phyloP scores from a whole-genome alignment of 495 filamentous ascomycete species.

The Penicillium crystallinum region DNA sequence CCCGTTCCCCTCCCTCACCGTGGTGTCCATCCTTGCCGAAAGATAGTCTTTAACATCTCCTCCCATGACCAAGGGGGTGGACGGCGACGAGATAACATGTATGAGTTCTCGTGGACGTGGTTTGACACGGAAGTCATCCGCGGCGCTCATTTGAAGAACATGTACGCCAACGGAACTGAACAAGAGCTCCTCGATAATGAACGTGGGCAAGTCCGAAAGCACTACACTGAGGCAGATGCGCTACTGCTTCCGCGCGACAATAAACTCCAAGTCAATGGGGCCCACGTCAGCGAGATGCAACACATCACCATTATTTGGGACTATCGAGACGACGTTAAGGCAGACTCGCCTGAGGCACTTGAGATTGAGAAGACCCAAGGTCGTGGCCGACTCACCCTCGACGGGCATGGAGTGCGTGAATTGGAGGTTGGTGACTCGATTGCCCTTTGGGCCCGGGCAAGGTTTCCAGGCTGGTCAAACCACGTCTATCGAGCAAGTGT shows the following conservation, averaged over 20 bases:
- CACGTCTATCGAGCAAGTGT: slow-evolving; percentile 51
- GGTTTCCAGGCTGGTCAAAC: slow-evolving; percentile 61
- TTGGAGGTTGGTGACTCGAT: slow-evolving; percentile 60
- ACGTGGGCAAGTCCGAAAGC: slow-evolving; percentile 13
- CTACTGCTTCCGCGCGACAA: slow-evolving; percentile 34
- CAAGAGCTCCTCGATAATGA: slow-evolving; percentile 15
- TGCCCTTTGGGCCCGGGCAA: slow-evolving; percentile 58
- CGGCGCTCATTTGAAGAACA: slow-evolving; percentile 20
- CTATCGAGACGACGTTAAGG: slow-evolving; percentile 41
- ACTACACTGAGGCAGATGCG: slow-evolving; percentile 28
- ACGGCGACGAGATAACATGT: slow-evolving; percentile 38
- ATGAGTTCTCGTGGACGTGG: slow-evolving; percentile 60
- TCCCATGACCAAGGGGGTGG: slow-evolving; percentile 62
- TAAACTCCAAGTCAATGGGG: slow-evolving; percentile 52
- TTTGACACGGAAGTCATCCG: slow-evolving; percentile 55
- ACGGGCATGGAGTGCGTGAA: slow-evolving; percentile 51
- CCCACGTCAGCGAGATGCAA: slow-evolving; percentile 25
- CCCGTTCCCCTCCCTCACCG: slow-evolving; percentile 34
- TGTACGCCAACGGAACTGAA: slow-evolving; percentile 14
- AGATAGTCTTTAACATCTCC: slow-evolving; percentile 59
- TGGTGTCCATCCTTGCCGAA: slow-evolving; percentile 37
- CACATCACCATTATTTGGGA: slow-evolving; percentile 54
- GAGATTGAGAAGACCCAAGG: slow-evolving; percentile 36
- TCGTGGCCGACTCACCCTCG: slow-evolving; percentile 49
- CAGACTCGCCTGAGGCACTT: slow-evolving; percentile 41